Base-by-base conservation (phyloP, 176 grass and related monocot species). In the Oryza glumipatula region DNA sequence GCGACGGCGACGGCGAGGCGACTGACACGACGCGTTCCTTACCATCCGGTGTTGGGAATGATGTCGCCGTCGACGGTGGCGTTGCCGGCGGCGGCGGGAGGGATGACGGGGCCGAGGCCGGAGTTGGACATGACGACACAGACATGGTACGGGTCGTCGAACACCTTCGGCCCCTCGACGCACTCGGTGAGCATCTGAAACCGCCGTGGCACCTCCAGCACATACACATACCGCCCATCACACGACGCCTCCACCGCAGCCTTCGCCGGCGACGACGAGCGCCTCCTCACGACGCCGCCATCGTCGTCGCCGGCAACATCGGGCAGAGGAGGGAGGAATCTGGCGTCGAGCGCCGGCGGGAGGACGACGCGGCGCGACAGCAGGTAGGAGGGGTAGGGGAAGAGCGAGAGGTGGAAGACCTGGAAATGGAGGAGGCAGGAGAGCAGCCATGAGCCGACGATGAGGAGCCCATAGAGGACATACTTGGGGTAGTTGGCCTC, bases 391-490 rank as follows among this genome's bases (percentile, higher is more conserved):
- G 63, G 32, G 30, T 60, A 28, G 3, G 19, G 61, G 30, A 32
- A 75, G 47, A 70, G 63, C 1, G 82, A 49, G 36, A 80, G 39
- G 70, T 85, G 82, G 76, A 80, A 70, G 51, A 70, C 39, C 17
- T 82, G 74, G 19, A 82, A 83, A 49, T 82, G 70, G 49, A 90
- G 30, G 69, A 90, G 21, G 49, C 85, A 79, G 2, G 80, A 78
- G 78, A 86, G 68, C 24, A 90, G 73, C 88, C 88, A 90, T 32
- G 82, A 88, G 5, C 69, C 78, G 10, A 71, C 17, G 26, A 93
- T 22, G 60, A 84, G 66, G 48, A 85, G 54, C 72, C 69, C 74
- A 46, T 90, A 93, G 16, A 85, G 28, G 33, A 84, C 74, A 49
- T 60, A 75, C 74, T 70, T 90, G 77, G 33, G 88, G 77, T 75